Evolutionary conservation across 345 rosid genomes (phyloP), one percentile per base, ranked within the genome.

Genomic region (Cardamine resedifolia): DNA sequence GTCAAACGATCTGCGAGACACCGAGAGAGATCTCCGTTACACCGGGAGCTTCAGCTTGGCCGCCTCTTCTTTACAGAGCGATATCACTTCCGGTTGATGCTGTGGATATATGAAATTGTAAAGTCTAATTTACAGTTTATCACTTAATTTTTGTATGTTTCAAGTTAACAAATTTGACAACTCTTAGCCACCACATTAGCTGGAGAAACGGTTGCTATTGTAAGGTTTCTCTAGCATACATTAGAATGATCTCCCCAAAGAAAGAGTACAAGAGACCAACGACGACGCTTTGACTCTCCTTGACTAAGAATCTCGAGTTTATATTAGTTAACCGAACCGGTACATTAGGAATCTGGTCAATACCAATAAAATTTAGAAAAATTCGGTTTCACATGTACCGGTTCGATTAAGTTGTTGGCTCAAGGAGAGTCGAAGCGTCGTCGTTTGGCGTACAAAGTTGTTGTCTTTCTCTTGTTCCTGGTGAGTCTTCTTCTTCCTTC

Each of bases 51-150:
- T 76, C 88, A 70, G 83, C 82, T 73, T 91, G 92, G 15, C 89
- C 87, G 8, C 81, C 80, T 24, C 80, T 85, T 27, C 90, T 94
- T 56, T 83, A 83, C 44, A 74, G 96, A 60, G 85, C 97, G 15
- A 84, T 91, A 51, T 91, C 98, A 26, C 97, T 95, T 58, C 96
- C 97, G 0, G 96, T 91, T 3, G 97, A 91, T 70, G 88, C 96
- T 5, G 82, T 88, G 45, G 92, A 90, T 76, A 80, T 90, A 21
- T 93, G 73, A 79, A 33, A 26, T 36, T 74, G 72, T 73, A 47
- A 34, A 65, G 47, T 61, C 21, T 63, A 19, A 27, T 51, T 31
- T 21, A 59, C 14, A 34, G 19, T 60, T 60, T 7, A 18, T 45
- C 3, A n/a, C 6, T 33, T 30, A 21, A 23, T 30, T 4, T 20